Base-by-base conservation (phyloP, 2,329 filamentous ascomycete species). In the Cucurbitaria berberidis region DNA sequence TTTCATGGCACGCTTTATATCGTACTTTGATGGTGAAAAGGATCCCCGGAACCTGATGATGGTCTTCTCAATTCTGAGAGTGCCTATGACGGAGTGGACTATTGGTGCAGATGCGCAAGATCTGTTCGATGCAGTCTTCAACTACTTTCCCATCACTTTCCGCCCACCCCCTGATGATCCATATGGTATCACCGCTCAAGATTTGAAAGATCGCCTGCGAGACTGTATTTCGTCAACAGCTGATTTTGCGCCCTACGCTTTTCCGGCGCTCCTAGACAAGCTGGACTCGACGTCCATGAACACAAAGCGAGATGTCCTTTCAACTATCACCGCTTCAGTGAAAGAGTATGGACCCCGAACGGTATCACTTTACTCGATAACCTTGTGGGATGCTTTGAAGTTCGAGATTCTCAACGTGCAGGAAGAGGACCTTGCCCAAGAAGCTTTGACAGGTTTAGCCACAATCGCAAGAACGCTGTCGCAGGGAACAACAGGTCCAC, bases 131-230 rank as follows among this genome's bases (percentile, higher is more conserved):
- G 81, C 86, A 3, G 86, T 87, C 16, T 89, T 88, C 73, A 88
- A 88, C 63, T 89, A 89, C 70, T 89, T 89, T 66, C 86, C 86
- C 0, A 89, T 89, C 60, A 89, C 86, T 0, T 89, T 89, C 73
- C 82, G 84, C 63, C 86, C 86, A 10, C 87, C 86, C 1, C 86
- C 86, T 10, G 86, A 88, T 59, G 86, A 89, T 64, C 86, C 86
- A 1, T 89, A 88, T 56, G 84, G 85, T 1, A 88, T 89, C 55
- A 89, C 86, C 2, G 84, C 86, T 2, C 86, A 89, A 62, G 84
- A 89, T 63, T 71, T 89, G 52, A 89, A 89, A 64, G 80, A 83
- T 45, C 80, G 86, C 24, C 69, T 89, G 13, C 80, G 85, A 57
- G 82, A 84, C 38, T 89, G 86, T 67, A 85, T 89, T 53, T 79